These are phyloP conservation scores for Pascua guehoae DNA, from an alignment of 1,284 basidiomycete genomes.

Conservation along the genomic window DNA sequence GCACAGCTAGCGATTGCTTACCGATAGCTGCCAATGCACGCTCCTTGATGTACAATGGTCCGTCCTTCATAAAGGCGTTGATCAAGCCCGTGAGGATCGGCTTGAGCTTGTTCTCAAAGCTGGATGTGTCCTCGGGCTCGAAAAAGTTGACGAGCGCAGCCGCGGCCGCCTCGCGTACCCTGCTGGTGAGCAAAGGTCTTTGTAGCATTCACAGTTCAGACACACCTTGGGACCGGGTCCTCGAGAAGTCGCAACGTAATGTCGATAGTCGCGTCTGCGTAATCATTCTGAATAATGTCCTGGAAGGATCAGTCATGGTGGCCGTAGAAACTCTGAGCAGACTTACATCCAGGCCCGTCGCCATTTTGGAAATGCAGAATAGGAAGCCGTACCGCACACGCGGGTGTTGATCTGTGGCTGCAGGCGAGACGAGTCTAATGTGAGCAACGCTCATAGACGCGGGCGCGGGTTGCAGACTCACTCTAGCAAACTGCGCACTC, in stretches of 20 bases:
- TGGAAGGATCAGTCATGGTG: slow-evolving; percentile 10
- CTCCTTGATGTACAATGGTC: slow-evolving; percentile 67
- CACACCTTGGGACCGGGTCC: slow-evolving; percentile 68
- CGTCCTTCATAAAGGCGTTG: slow-evolving; percentile 4
- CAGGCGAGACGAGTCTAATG: slow-evolving; percentile 66
- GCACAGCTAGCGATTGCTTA: slow-evolving; percentile 5
- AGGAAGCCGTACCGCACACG: slow-evolving; percentile 78
- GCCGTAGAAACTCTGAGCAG: background rate
- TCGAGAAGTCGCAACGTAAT: slow-evolving; percentile 68
- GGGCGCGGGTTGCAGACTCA: background rate
- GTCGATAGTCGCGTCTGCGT: slow-evolving; percentile 50
- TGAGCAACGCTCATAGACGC: too few relatives aligned
- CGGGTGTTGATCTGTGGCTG: slow-evolving; percentile 72
- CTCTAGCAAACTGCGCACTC: slow-evolving; percentile 9
- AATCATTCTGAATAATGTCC: slow-evolving; percentile 32
- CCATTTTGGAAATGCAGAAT: slow-evolving; percentile 80
- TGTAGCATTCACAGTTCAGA: background rate
- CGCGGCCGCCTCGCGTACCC: slow-evolving; percentile 77
- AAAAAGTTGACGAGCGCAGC: slow-evolving; percentile 86
- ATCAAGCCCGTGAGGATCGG: slow-evolving; percentile 11
- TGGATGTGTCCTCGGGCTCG: slow-evolving; percentile 69
- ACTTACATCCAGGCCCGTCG: slow-evolving; percentile 71
- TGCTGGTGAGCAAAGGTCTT: slow-evolving; percentile 31
- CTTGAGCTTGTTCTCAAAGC: slow-evolving; percentile 66
- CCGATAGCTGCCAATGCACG: slow-evolving; percentile 68